These are phyloP conservation scores for Colletotrichum chrysophilum DNA, from an alignment of 2,329 filamentous ascomycete genomes.

Conservation along the genomic window DNA sequence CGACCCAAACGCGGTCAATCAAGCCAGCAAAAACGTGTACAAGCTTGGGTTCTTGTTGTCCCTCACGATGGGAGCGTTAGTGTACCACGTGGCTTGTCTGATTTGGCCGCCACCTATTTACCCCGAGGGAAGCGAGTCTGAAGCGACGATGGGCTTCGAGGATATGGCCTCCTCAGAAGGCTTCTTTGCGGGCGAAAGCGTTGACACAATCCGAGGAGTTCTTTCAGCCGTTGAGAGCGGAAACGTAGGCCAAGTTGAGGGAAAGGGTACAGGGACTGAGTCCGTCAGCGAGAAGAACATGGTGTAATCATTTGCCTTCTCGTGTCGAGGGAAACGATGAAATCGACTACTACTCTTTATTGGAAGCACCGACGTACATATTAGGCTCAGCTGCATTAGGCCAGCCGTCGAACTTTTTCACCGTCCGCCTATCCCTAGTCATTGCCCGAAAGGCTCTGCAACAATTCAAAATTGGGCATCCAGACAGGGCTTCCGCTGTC, in stretches of 20 bases:
- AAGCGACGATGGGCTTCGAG: constrained; percentile 16
- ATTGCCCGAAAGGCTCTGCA: constrained; percentile 28
- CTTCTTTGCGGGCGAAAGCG: constrained; percentile 25
- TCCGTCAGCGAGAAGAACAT: background rate
- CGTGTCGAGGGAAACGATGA: background rate
- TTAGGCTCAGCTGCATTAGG: background rate
- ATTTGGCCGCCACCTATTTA: constrained; percentile 26
- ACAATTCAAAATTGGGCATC: constrained; percentile 34
- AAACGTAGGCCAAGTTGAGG: background rate
- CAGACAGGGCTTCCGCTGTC: constrained; percentile 29
- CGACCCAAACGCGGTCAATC: constrained; percentile 24
- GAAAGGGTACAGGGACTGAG: background rate
- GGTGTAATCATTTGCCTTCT: background rate
- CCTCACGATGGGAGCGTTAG: constrained; percentile 26
- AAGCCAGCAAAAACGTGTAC: constrained; percentile 29
- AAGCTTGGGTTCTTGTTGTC: constrained; percentile 31
- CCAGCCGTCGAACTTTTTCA: background rate
- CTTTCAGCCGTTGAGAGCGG: background rate
- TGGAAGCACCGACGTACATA: background rate
- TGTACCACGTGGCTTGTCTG: constrained; percentile 26
- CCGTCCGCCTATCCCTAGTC: background rate
- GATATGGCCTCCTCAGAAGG: constrained; percentile 25
- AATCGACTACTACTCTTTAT: background rate
- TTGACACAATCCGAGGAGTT: constrained; percentile 8
- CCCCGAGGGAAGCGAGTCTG: constrained; percentile 19